Evolutionary conservation across 2,329 filamentous ascomycete species (phyloP), one percentile per base, ranked within the genome.

Genomic region (Fusarium luffae): DNA sequence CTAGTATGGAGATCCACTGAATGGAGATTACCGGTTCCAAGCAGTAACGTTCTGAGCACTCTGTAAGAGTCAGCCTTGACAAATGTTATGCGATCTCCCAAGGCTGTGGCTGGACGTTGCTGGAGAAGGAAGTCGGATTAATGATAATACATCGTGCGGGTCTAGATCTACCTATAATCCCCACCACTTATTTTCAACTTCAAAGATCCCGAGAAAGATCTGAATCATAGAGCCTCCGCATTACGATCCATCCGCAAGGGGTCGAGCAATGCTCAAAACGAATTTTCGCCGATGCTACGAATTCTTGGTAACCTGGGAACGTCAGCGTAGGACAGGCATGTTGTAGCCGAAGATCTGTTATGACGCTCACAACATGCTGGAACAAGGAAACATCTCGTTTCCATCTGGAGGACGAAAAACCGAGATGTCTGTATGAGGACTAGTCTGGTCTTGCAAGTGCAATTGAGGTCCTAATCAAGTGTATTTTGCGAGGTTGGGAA

Each of bases 391-490:
- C 58, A 52, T 59, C 51, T 40, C 54, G 58, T 69, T 57, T 40
- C 43, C 34, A 46, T 63, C 54, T 44, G 54, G 51, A 60, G 40
- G 59, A 52, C 66, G 54, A 60, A 62, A 57, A 41, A 54, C 46
- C 28, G 19, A 56, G 48, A 50, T 54, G 57, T 56, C 65, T 63
- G 47, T 42, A 69, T 69, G 37, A 18, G 60, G 68, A 66, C 60
- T 71, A 68, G 69, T 42, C 51, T 63, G 46, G 65, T 75, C 59
- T 71, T 68, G 73, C 73, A 73, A 70, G 73, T 74, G 63, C 71
- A 54, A 71, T 73, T 69, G 41, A 41, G 50, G 46, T 61, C 54
- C 69, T 40, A 34, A 74, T 74, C 52, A 57, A 75, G 73, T 51
- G 50, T 51, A 21, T 63, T 68, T 75, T 75, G 73, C 73, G 73